Evolutionary conservation across 2,329 filamentous ascomycete genomes (phyloP), one percentile per base, ranked within the genome.

Genomic region (Simplicillium aogashimaense): DNA sequence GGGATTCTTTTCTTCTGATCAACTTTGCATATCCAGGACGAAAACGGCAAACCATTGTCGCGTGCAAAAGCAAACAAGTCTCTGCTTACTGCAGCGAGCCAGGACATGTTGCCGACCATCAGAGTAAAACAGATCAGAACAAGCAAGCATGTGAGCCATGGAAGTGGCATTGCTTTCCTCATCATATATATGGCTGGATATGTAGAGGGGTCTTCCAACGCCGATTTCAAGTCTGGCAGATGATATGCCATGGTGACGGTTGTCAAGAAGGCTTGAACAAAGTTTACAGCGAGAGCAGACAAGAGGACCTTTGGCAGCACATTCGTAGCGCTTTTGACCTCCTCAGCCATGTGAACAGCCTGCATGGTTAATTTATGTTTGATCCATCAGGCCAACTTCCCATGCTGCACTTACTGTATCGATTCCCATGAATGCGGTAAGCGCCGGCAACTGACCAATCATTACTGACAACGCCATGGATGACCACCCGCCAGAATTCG

Each of bases 261-360:
- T 14, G 41, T 17, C 17, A 42, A 15, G 13, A 42, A 14, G 12
- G 33, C 38, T 20, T 32, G 14, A 29, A 33, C 9, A 14, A 35
- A 38, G 14, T 43, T 40, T 37, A 38, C 18, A 4, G 30, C 11
- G 7, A 37, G 32, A 28, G 35, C 36, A 7, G 18, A 10, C 11
- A 45, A 13, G 28, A 46, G 43, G 12, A 41, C 37, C 25, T 36
- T 40, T 16, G 44, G 46, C 2, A 48, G 39, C 6, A 35, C 36
- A 15, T 28, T 36, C 15, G 44, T 36, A 7, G 46, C 44, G 28
- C 43, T 36, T 29, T 42, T 37, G 34, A 48, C 46, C 31, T 48
- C 42, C 18, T 46, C 46, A 11, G 44, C 38, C 39, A 48, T 43
- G 40, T 46, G 44, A 13, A 36, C 39, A 13, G 35, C 38, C 18